Base-by-base conservation (phyloP, 805 yeast species). In the Torulaspora gathmanii region DNA sequence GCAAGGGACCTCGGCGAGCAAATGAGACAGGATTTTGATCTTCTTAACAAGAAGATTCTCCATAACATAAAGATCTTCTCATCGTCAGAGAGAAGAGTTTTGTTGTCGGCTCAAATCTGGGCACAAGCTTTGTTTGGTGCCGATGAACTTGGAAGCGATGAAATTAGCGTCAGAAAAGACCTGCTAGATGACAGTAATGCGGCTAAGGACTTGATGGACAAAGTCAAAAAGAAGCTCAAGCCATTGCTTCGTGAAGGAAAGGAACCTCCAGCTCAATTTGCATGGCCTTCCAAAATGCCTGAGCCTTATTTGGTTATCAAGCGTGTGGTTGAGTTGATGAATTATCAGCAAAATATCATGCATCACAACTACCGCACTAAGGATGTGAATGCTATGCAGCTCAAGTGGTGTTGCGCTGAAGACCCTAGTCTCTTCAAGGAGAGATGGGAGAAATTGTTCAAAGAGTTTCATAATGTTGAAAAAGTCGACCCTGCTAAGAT, bases 231-330 rank as follows among this genome's bases (percentile, higher is more conserved):
- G 79, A 88, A 90, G 71, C 74, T 93, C 60, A 93, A 93, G 67
- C 97, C 98, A 1, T 72, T 93, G 58, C 71, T 93, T 42, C 79
- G 99, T 67, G 93, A 90, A 65, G 99, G 99, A 1, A 86, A 88
- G 44, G 95, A 88, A 56, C 96, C 98, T 0, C 98, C 99, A 13
- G 86, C 95, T 0, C 96, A 93, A 61, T 93, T 93, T 66, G 86
- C 99, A 0, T 93, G 99, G 99, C 99, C 99, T 0, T 86, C 93
- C 15, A 88, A 88, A 62, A 89, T 93, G 86, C 98, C 99, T 0
- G 95, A 93, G 61, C 99, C 99, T 1, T 91, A 88, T 60, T 79
- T 82, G 39, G 99, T 93, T 12, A 86, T 95, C 56, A 86, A 88
- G 60, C 74, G 96, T 51, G 99, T 93, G 22, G 95, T 93, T 33